Evolutionary conservation across 106 monocot species (phyloP).

Genomic region (Alisma plantagoaquatica): DNA sequence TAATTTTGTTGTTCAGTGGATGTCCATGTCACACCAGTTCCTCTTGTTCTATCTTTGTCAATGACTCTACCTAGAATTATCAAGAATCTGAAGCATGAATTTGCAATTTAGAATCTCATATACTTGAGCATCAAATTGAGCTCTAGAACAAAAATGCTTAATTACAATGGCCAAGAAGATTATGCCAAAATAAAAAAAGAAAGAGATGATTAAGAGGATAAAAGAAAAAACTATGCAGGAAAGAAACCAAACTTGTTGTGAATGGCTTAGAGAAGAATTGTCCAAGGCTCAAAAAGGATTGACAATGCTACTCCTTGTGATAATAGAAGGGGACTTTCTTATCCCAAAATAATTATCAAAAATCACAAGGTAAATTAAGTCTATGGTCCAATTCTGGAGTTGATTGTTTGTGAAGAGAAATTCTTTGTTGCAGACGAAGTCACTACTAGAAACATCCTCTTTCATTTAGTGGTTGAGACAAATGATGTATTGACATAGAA

Average conservation of each 20-base stretch:
- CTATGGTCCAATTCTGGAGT: constrained; percentile 80
- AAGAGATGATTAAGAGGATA: constrained; percentile 75
- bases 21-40: too few species aligned
- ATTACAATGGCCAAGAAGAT: constrained; percentile 44
- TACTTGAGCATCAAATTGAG: constrained; percentile 51
- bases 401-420: constrained; percentile 84
- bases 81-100: constrained; percentile 65
- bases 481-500: constrained; percentile 85
- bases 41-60: too few species aligned
- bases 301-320: constrained; percentile 97
- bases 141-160: constrained; percentile 27
- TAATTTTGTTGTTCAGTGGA: too few species aligned
- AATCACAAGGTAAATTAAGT: constrained; percentile 77
- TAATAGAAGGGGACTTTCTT: constrained; percentile 77
- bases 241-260: constrained; percentile 66
- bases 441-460: constrained; percentile 98
- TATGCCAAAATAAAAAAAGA: constrained; percentile 46
- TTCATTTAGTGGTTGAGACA: constrained; percentile 88
- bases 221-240: constrained; percentile 77
- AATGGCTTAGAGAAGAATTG: constrained; percentile 70
- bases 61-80: too few species aligned
- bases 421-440: constrained; percentile 98
- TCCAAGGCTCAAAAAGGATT: constrained; percentile 88
- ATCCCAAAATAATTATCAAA: constrained; percentile 67
- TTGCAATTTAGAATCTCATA: constrained; percentile 31